Evolutionary conservation across 2,329 filamentous ascomycete genomes (phyloP).

Genomic region (Periglandula ipomoeae): DNA sequence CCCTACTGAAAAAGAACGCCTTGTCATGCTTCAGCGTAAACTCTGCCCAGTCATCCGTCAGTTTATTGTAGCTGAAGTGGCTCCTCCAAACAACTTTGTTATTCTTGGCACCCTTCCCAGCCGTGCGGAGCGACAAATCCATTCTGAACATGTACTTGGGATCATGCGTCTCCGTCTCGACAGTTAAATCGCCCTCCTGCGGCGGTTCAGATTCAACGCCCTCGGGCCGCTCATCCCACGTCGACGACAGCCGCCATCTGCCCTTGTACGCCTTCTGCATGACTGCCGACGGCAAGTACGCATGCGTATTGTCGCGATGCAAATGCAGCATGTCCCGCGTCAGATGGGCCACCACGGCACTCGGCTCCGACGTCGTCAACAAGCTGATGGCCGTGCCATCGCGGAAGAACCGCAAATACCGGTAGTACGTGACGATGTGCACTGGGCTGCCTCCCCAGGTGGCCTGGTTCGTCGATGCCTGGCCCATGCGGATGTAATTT

Average conservation of each 20-base stretch:
- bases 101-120: slow-evolving; percentile 58
- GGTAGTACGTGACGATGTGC: slow-evolving; percentile 96
- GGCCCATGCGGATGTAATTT: slow-evolving; percentile 84
- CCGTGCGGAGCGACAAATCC: slow-evolving; percentile 61
- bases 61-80: slow-evolving; percentile 81
- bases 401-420: slow-evolving; percentile 90
- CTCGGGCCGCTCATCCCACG: background rate
- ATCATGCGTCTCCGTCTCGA: slow-evolving; percentile 80
- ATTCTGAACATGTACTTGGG: slow-evolving; percentile 77
- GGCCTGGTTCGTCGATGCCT: slow-evolving; percentile 57
- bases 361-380: slow-evolving; percentile 70
- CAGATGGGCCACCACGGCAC: slow-evolving; percentile 80
- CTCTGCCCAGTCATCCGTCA: slow-evolving; percentile 85
- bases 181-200: slow-evolving; percentile 57
- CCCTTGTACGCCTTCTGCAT: slow-evolving; percentile 61
- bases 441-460: slow-evolving; percentile 70
- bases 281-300: slow-evolving; percentile 34
- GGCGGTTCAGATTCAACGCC: slow-evolving; percentile 7
- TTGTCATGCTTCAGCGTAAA: slow-evolving; percentile 60
- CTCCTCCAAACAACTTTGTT: slow-evolving; percentile 85
- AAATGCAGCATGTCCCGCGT: slow-evolving; percentile 57
- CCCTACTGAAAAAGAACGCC: slow-evolving; percentile 58
- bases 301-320: slow-evolving; percentile 25
- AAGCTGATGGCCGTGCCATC: slow-evolving; percentile 78
- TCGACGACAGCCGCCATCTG: slow-evolving; percentile 39